Evolutionary conservation across 2,329 filamentous ascomycete species (phyloP), one percentile per base, ranked within the genome.

Genomic region (Botryotinia convoluta): DNA sequence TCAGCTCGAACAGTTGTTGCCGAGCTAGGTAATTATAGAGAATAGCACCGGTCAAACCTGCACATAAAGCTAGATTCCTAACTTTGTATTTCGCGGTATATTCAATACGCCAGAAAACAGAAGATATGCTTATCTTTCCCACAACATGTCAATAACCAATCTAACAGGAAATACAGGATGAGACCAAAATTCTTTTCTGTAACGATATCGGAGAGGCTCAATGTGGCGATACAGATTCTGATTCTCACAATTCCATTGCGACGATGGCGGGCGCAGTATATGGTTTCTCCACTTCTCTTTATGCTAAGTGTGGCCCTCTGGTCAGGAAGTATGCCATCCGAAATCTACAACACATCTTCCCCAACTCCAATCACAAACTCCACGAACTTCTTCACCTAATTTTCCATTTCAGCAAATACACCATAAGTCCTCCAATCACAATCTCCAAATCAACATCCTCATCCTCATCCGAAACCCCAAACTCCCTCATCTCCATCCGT

Each of bases 121-220:
- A 48, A 26, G 9, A 12, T 51, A 0, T 26, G 22, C 14, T 10
- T 1, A 51, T 51, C 10, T 51, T 26, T 12, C 22, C 22, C 9
- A 18, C 45, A 12, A 14, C 9, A 51, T 12, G 9, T 12, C 9
- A 51, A 26, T 12, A 12, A 12, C 3, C 4, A 12, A 51, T 51
- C 22, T 51, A 51, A 51, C 4, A 12, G 10, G 22, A 51, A 26
- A 2, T 0, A 22, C 22, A 51, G 1, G 10, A 14, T 22, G 4
- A 1, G 4, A 12, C 26, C 4, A 4, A 12, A 51, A 51, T 26
- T 5, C 20, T 26, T 51, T 22, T 12, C 22, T 51, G 45, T 51
- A 1, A 51, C 2, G 45, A 26, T 22, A 0, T 2, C 45, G 1
- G 45, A 51, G 20, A 26, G 8, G 0, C 45, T 26, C 0, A 14